Evolutionary conservation across 2,329 filamentous ascomycete species (phyloP), one percentile per base, ranked within the genome.

Genomic region (Fusarium pseudograminearum): DNA sequence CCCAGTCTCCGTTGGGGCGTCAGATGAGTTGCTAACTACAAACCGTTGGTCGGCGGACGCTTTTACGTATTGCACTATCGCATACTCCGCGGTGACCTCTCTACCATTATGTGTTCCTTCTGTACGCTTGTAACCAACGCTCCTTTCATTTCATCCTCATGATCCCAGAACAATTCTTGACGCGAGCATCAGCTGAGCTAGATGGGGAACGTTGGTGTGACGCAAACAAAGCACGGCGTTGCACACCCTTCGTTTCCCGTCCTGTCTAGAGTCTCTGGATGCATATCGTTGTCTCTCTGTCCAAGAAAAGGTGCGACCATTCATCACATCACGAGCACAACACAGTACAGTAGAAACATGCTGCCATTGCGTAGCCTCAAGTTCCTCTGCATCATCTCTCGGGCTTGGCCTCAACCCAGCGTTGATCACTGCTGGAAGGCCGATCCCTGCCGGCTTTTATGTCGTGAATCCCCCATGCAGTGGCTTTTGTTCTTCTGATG

Each of bases 161-260:
- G 26, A 61, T 48, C 55, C 47, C 58, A 44, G 40, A 45, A 31
- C 44, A 57, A 62, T 51, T 22, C 47, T 66, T 55, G 67, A 61
- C 61, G 59, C 63, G 65, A 54, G 52, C 58, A 66, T 57, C 57
- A 50, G 40, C 38, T 55, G 64, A 45, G 15, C 38, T 57, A 46
- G n/a, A 40, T 40, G 54, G 33, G 41, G 42, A 30, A 51, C 28
- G 28, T 51, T 44, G 63, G 64, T 70, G 73, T 59, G 50, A 73
- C 74, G 71, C 72, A 75, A 76, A 70, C 70, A 70, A 55, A 71
- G 56, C 67, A 65, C 62, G 45, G 52, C 54, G 66, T 69, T 65
- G 30, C 57, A 73, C 73, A 66, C 59, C 42, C 65, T 70, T 74
- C 70, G 69, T 76, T 73, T 72, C 72, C 69, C 34, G 57, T 67